Base-by-base conservation (phyloP, 192 early-diverging fungal genomes). In the Thamnidium elegans region DNA sequence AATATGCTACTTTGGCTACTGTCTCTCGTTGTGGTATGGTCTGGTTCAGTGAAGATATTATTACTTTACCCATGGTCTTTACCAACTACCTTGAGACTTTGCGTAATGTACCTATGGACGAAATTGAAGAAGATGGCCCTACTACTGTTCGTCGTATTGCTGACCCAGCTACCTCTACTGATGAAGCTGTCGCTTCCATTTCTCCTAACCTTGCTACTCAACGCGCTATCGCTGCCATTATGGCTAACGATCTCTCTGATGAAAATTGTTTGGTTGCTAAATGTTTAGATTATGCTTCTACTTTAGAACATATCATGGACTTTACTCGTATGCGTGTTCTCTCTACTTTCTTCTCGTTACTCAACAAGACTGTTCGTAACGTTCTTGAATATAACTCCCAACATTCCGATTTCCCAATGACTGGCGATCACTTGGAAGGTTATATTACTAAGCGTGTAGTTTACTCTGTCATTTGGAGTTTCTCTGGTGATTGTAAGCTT, bases 11-110 rank as follows among this genome's bases (percentile, higher is more conserved):
- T 4, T 82, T 95, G 21, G 98, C 98, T 47, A 99, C 98, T 0
- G 95, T 99, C 36, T 91, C 89, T 80, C 93, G 98, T 43, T 99
- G 98, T 76, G 98, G 98, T 73, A 99, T 99, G 98, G 94, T 99
- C 46, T 99, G 96, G 97, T 99, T 98, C 74, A 91, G 90, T 73
- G 91, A 92, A 58, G 91, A 92, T 68, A 90, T 97, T 0, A 89
- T 98, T 51, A 86, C 78, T 2, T 70, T 88, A 32, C 76, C 78
- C 5, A 94, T 98, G 92, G 70, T 90, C 26, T 85, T 88, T 70
- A 70, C 83, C 66, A 81, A 95, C 71, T 98, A 98, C 65, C 81
- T 99, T 50, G 86, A 84, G 26, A 87, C 87, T 2, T 75, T 99
- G 5, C 83, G 87, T 30, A 70, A 75, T 11, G 81, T 87, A 32